Percentiles rank a stretch among this genome's conserved stretches.
Conservation (phyloP, 2,329 filamentous ascomycete genomes). For the Colletotrichum tanaceti region DNA sequence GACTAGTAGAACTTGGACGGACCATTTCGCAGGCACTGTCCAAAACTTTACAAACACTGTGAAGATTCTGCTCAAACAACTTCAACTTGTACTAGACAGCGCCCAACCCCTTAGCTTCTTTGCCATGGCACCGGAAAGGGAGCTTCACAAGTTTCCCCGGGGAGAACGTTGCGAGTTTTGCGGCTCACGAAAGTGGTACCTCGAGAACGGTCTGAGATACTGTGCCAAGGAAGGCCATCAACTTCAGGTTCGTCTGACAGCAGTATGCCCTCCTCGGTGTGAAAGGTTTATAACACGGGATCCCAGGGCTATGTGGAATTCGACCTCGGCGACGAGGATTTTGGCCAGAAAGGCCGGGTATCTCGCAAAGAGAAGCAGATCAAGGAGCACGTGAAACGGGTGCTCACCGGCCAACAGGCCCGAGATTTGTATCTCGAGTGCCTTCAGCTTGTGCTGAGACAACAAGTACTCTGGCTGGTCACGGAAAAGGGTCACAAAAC, state of each 20-base stretch:
- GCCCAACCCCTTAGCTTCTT: not conserved
- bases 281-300: not conserved
- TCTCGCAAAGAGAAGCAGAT: conserved; percentile 68
- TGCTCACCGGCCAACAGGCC: conserved; percentile 74
- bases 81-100: not conserved
- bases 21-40: conserved; percentile 14
- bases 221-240: conserved; percentile 81
- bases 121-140: conserved; percentile 55
- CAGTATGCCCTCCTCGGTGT: not conserved
- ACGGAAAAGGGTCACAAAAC: conserved; percentile 71
- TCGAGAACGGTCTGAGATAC: conserved; percentile 81
- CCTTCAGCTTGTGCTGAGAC: conserved; percentile 85
- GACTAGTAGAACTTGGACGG: not conserved
- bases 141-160: conserved; percentile 63
- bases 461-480: conserved; percentile 82
- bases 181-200: conserved; percentile 76
- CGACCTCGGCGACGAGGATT: conserved; percentile 74
- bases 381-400: conserved; percentile 63
- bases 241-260: conserved; percentile 68
- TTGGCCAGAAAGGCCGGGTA: conserved; percentile 68
- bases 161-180: conserved; percentile 72
- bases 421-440: conserved; percentile 84
- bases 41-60: conserved; percentile 12
- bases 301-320: conserved; percentile 65
- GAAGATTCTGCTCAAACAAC: conserved; percentile 2